phyloP scores from a whole-genome alignment of 1,139 yeast genomes.

The Hyphopichia burtonii region DNA sequence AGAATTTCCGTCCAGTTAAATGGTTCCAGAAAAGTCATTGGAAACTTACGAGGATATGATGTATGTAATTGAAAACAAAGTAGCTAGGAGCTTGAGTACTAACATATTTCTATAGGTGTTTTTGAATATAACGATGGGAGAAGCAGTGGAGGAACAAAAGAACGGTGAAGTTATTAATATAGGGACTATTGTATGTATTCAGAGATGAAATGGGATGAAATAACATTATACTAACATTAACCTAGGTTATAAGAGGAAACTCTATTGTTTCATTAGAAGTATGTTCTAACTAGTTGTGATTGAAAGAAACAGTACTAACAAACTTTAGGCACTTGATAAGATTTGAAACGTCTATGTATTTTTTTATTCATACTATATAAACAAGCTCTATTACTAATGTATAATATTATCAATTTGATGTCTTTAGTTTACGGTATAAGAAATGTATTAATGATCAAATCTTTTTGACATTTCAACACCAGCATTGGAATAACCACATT shows the following conservation, averaged over 20 bases:
- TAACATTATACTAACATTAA: slow-evolving; percentile 20
- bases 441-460: slow-evolving; percentile 10
- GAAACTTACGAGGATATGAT: slow-evolving; percentile 77
- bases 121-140: slow-evolving; percentile 70
- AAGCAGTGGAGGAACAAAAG: slow-evolving; percentile 62
- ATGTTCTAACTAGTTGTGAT: slow-evolving; percentile 19
- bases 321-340: slow-evolving; percentile 24
- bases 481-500: slow-evolving; percentile 67
- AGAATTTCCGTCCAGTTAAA: slow-evolving; percentile 67
- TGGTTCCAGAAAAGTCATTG: slow-evolving; percentile 71
- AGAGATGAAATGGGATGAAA: background rate
- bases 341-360: slow-evolving; percentile 9
- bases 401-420: no score
- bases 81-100: background rate
- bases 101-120: slow-evolving; percentile 39
- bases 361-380: background rate
- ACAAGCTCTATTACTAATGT: background rate
- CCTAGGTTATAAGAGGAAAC: slow-evolving; percentile 57
- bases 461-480: slow-evolving; percentile 71
- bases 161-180: slow-evolving; percentile 52
- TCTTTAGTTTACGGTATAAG: background rate
- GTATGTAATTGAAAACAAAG: slow-evolving; percentile 38
- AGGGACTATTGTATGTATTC: slow-evolving; percentile 50
- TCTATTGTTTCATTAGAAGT: slow-evolving; percentile 59
- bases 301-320: slow-evolving; percentile 3